Conservation (phyloP, 1,284 basidiomycete species). For the Moesziomyces sp. region DNA sequence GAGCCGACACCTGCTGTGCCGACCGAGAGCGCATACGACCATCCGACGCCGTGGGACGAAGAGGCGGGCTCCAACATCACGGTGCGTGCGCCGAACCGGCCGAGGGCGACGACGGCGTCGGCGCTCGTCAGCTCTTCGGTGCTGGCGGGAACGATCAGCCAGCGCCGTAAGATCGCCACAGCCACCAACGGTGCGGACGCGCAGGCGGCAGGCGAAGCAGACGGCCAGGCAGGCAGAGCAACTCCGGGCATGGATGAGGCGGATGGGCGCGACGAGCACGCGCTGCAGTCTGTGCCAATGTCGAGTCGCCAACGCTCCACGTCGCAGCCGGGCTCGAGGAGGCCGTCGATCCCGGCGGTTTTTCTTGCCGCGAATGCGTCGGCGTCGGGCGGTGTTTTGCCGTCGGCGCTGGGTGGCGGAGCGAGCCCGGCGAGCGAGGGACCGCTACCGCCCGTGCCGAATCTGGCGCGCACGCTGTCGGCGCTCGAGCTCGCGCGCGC, state of each 20-base stretch:
- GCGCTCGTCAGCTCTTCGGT: constrained; percentile 38
- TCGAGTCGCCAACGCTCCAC: constrained; percentile 41
- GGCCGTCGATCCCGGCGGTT: constrained; percentile 48
- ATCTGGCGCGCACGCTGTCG: constrained; percentile 49
- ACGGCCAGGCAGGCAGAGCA: constrained; percentile 4
- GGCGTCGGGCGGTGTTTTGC: constrained; percentile 1
- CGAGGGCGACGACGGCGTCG: constrained; percentile 30
- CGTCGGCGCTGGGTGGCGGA: neutral
- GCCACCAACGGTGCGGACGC: neutral
- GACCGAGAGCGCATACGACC: constrained; percentile 9
- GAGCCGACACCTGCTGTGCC: constrained; percentile 1
- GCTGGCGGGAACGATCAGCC: constrained; percentile 47
- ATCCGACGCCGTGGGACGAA: constrained; percentile 32
- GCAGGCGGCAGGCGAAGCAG: too few relatives aligned
- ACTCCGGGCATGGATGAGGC: constrained; percentile 4
- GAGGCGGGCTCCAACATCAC: constrained; percentile 9
- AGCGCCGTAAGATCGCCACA: constrained; percentile 34
- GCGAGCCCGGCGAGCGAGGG: constrained; percentile 5
- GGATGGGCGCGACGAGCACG: neutral
- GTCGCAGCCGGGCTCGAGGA: constrained; percentile 50
- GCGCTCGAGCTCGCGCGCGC: constrained; percentile 28
- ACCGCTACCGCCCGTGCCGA: constrained; percentile 43
- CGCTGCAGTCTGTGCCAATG: constrained; percentile 3
- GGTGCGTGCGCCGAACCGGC: constrained; percentile 19
- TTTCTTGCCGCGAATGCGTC: constrained; percentile 38